Evolutionary conservation across 495 filamentous ascomycete species (phyloP).

Genomic region (Aspergillus bridgeri): DNA sequence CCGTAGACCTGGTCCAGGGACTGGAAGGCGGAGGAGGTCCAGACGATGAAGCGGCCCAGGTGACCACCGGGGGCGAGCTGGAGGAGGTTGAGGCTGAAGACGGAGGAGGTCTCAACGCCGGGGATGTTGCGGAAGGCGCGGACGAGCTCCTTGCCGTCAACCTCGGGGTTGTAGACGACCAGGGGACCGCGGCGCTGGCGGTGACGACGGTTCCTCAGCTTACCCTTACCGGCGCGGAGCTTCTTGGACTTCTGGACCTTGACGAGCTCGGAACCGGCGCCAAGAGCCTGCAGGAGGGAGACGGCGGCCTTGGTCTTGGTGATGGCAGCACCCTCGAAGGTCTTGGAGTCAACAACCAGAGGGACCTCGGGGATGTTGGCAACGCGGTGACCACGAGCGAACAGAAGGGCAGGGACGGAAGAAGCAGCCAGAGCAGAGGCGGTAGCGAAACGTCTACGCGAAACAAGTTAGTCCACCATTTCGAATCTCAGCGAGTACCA

Average conservation of each 20-base stretch:
- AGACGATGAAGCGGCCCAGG: slow-evolving; percentile 98
- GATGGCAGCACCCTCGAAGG: slow-evolving; percentile 71
- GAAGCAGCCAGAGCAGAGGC: slow-evolving; percentile 96
- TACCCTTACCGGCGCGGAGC: slow-evolving; percentile 96
- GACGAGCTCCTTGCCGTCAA: slow-evolving; percentile 87
- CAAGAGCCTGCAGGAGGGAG: slow-evolving; percentile 79
- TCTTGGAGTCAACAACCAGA: slow-evolving; percentile 86
- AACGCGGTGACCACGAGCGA: slow-evolving; percentile 96
- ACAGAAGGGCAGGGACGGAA: slow-evolving; percentile 85
- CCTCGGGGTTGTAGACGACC: slow-evolving; percentile 90
- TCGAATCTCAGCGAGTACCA: neutral
- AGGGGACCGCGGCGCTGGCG: slow-evolving; percentile 96
- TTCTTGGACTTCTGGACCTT: slow-evolving; percentile 94
- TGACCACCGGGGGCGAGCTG: slow-evolving; percentile 98
- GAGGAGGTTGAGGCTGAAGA: slow-evolving; percentile 95
- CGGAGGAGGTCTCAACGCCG: slow-evolving; percentile 94
- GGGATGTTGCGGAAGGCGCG: slow-evolving; percentile 96
- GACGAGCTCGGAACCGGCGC: slow-evolving; percentile 83
- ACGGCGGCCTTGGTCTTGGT: slow-evolving; percentile 88
- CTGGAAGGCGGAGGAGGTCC: slow-evolving; percentile 95
- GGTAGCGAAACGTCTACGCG: slow-evolving; percentile 84
- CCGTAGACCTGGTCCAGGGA: slow-evolving; percentile 96
- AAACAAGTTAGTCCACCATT: neutral
- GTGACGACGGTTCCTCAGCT: slow-evolving; percentile 90
- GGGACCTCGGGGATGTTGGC: slow-evolving; percentile 91